Evolutionary conservation across 2,329 filamentous ascomycete species (phyloP).

Genomic region (Pseudogymnoascus sp.): DNA sequence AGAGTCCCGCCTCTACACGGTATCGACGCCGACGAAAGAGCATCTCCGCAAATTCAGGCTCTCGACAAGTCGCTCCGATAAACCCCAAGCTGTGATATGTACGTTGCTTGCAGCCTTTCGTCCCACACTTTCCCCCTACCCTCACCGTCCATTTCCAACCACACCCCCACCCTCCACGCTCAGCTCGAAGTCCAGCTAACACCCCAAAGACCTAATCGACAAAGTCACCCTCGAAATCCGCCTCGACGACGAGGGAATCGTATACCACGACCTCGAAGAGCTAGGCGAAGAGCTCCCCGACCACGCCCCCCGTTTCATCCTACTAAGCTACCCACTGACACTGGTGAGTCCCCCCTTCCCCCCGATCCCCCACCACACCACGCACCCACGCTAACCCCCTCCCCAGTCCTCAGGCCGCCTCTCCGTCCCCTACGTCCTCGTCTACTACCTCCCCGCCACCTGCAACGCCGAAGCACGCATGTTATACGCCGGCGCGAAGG

Average conservation of each 20-base stretch:
- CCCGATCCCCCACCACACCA: not conserved
- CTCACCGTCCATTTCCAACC: no score
- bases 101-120: slow-evolving; percentile 33
- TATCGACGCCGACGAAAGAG: slow-evolving; percentile 82
- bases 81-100: slow-evolving; percentile 92
- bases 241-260: slow-evolving; percentile 63
- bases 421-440: slow-evolving; percentile 84
- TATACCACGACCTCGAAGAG: slow-evolving; percentile 74
- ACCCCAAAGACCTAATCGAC: slow-evolving; percentile 69
- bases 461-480: slow-evolving; percentile 82
- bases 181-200: slow-evolving; percentile 10
- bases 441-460: slow-evolving; percentile 90
- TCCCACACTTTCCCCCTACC: not conserved
- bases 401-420: slow-evolving; percentile 68
- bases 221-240: slow-evolving; percentile 83
- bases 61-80: slow-evolving; percentile 75
- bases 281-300: slow-evolving; percentile 86
- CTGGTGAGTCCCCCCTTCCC: slow-evolving; percentile 47
- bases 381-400: slow-evolving; percentile 12
- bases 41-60: slow-evolving; percentile 92
- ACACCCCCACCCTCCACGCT: not conserved
- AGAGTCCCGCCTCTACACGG: slow-evolving; percentile 84
- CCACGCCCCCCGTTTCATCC: slow-evolving; percentile 78
- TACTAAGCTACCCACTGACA: slow-evolving; percentile 85
- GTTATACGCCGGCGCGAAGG: slow-evolving; percentile 93